phyloP scores from a whole-genome alignment of 495 filamentous ascomycete genomes.

The Baudoinia panamericana region DNA sequence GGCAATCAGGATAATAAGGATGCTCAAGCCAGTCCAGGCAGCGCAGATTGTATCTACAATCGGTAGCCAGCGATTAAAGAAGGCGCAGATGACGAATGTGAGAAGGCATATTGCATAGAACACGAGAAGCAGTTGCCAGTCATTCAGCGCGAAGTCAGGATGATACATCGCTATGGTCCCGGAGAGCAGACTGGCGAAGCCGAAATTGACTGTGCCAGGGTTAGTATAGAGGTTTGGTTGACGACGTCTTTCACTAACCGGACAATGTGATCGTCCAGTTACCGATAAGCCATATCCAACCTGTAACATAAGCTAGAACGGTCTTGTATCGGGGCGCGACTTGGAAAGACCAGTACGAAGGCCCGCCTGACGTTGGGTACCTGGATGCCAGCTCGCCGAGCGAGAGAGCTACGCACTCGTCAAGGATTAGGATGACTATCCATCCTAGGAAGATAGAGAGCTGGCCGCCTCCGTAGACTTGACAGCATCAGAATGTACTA shows the following conservation, averaged over 20 bases:
- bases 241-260: not conserved
- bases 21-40: constrained; percentile 4
- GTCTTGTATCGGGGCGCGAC: constrained; percentile 9
- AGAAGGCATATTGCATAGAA: constrained; percentile 13
- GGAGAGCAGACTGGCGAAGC: constrained; percentile 8
- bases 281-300: constrained; percentile 14
- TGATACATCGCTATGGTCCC: constrained; percentile 11
- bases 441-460: constrained; percentile 12
- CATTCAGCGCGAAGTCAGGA: constrained; percentile 5
- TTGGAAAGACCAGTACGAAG: constrained; percentile 10
- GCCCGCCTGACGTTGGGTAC: constrained; percentile 9
- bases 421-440: constrained; percentile 11
- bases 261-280: constrained; percentile 11
- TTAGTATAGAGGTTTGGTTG: not conserved
- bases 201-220: constrained; percentile 12
- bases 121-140: constrained; percentile 13
- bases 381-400: constrained; percentile 10
- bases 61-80: constrained; percentile 8
- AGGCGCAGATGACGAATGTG: constrained; percentile 10
- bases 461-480: too few species aligned
- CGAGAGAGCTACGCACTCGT: constrained; percentile 10
- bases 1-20: constrained; percentile 9
- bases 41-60: constrained; percentile 11
- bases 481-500: too few species aligned
- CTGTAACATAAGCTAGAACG: constrained; percentile 7